Percentiles rank a stretch among this genome's conserved stretches.
Conservation (phyloP, 83 land plant genomes). For the Isoetes engelmannii region DNA sequence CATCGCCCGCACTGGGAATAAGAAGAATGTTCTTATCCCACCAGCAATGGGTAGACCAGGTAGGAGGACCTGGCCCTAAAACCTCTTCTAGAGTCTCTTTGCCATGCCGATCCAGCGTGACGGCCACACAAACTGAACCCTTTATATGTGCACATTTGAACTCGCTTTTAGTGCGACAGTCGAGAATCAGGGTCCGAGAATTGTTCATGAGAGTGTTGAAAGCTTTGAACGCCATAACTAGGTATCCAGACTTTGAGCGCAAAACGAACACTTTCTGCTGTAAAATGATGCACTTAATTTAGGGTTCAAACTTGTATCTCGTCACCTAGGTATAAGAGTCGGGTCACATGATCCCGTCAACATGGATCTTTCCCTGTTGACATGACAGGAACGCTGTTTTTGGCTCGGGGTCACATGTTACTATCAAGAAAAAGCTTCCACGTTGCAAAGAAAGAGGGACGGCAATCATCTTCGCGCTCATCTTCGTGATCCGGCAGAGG, state of each 20-base stretch:
- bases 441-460: no score
- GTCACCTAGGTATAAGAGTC: no score
- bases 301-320: no score
- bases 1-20: conserved; percentile 7
- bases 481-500: no score
- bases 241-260: not conserved
- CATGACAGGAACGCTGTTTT: no score
- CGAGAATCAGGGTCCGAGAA: conserved; percentile 25
- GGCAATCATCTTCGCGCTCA: no score
- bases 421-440: no score
- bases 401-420: no score
- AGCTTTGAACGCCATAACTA: conserved; percentile 18
- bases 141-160: conserved; percentile 25
- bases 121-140: conserved; percentile 19
- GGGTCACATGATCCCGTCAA: no score
- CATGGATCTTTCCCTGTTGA: no score
- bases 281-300: no score
- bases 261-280: not conserved
- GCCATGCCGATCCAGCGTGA: conserved; percentile 5
- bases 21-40: conserved; percentile 31
- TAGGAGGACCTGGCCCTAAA: conserved; percentile 18
- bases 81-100: conserved; percentile 10
- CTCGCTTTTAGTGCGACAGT: conserved; percentile 7
- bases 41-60: conserved; percentile 29
- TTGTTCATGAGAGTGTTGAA: conserved; percentile 24